Conservation (phyloP, 306 rosid genomes). For the Castanospermum australe region DNA sequence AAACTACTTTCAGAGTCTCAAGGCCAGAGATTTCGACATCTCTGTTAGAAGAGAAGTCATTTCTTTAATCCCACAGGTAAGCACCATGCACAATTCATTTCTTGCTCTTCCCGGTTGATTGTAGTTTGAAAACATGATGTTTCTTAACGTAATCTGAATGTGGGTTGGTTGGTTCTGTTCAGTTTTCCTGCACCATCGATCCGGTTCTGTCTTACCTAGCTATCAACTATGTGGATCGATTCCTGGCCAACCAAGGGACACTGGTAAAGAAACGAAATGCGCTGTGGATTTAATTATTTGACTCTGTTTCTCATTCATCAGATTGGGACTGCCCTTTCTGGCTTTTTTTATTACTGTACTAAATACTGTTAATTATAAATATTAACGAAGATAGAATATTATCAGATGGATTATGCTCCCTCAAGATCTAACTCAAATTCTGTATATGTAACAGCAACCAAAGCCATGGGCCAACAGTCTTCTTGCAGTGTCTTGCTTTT, state of each 20-base stretch:
- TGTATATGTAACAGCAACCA: conserved; percentile 53
- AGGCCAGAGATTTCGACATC: conserved; percentile 41
- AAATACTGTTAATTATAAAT: background rate
- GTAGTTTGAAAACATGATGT: background rate
- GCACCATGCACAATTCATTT: background rate
- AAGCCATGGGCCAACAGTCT: conserved; percentile 86
- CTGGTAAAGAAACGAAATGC: conserved; percentile 46
- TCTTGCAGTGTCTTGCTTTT: conserved; percentile 73
- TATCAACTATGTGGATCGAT: conserved; percentile 84
- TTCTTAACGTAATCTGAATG: background rate
- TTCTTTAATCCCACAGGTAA: conserved; percentile 73
- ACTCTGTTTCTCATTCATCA: background rate
- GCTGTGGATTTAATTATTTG: background rate
- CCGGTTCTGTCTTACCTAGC: conserved; percentile 74
- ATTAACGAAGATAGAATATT: background rate
- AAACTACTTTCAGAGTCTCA: conserved; percentile 56
- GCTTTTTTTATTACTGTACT: background rate
- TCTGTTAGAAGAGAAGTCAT: conserved; percentile 59
- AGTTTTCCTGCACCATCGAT: conserved; percentile 63
- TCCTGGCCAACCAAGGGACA: conserved; percentile 62
- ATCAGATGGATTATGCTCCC: background rate
- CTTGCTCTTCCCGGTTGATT: background rate
- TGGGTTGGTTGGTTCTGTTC: background rate
- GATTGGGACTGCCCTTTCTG: background rate
- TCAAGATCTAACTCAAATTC: conserved; percentile 40